These are phyloP conservation scores for Cymbopogon citratus DNA, from an alignment of 176 grass and related monocot genomes.

Conservation along the genomic window DNA sequence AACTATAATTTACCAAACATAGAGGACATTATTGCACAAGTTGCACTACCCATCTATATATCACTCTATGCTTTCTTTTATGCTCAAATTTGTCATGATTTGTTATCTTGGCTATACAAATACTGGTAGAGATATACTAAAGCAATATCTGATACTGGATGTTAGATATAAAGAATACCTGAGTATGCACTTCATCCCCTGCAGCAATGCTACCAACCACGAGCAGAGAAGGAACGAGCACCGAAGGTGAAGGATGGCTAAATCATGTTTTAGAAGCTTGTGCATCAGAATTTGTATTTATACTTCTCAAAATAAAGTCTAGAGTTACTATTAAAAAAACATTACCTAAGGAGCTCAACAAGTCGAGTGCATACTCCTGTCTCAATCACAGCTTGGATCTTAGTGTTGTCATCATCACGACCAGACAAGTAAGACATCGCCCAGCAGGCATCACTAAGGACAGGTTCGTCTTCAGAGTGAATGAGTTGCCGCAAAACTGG, in stretches of 20 bases:
- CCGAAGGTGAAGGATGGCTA: conserved; percentile 52
- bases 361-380: conserved; percentile 50
- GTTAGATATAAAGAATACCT: conserved; percentile 33
- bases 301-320: background rate
- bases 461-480: conserved; percentile 44
- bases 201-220: conserved; percentile 51
- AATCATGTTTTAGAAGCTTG: background rate
- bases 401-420: conserved; percentile 37
- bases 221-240: conserved; percentile 46
- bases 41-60: background rate
- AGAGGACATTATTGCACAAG: background rate
- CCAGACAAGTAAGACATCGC: conserved; percentile 45
- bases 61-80: background rate
- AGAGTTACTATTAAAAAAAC: background rate
- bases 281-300: background rate
- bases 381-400: conserved; percentile 51
- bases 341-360: conserved; percentile 57
- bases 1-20: background rate
- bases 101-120: background rate
- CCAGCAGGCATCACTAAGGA: conserved; percentile 57
- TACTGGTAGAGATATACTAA: background rate
- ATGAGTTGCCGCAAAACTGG: conserved; percentile 45
- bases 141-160: background rate
- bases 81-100: background rate
- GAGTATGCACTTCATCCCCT: conserved; percentile 63